These are phyloP conservation scores for Tolypocladium tropicale DNA, from an alignment of 2,329 filamentous ascomycete genomes.

Conservation along the genomic window DNA sequence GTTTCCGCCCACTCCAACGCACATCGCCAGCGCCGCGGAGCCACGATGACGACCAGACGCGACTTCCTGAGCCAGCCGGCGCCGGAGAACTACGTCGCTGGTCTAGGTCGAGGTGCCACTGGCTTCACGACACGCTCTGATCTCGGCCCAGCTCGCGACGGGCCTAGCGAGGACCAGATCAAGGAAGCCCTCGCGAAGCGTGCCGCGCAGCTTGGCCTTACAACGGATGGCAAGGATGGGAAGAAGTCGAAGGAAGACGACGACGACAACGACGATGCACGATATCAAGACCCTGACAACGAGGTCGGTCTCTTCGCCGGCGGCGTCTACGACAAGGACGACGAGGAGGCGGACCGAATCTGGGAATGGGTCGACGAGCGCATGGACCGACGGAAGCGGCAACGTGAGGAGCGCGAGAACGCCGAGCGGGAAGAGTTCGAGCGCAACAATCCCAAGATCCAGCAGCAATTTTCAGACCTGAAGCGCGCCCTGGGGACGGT, in stretches of 20 bases:
- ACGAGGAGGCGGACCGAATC: constrained; percentile 94
- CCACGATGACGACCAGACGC: constrained; percentile 50
- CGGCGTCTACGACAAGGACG: constrained; percentile 92
- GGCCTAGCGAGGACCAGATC: constrained; percentile 94
- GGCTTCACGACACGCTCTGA: constrained; percentile 97
- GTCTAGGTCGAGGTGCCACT: constrained; percentile 93
- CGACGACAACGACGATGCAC: constrained; percentile 64
- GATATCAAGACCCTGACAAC: constrained; percentile 94
- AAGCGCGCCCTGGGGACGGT: constrained; percentile 84
- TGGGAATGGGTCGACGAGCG: constrained; percentile 94
- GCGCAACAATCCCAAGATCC: constrained; percentile 94
- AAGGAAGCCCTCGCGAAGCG: constrained; percentile 95
- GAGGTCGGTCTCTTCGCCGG: constrained; percentile 93
- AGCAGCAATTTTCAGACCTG: constrained; percentile 92
- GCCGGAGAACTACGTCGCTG: constrained; percentile 84
- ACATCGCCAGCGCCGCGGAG: constrained; percentile 3
- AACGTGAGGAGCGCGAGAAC: constrained; percentile 92
- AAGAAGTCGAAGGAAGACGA: constrained; percentile 63
- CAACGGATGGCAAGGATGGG: constrained; percentile 60
- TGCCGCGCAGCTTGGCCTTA: constrained; percentile 70
- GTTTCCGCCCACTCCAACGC: neutral
- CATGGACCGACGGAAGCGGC: constrained; percentile 82
- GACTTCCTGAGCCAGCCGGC: constrained; percentile 85
- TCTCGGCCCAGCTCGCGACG: constrained; percentile 87
- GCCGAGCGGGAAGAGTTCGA: constrained; percentile 93